Evolutionary conservation across 2,329 filamentous ascomycete species (phyloP).

Genomic region (Fusarium multiceps): DNA sequence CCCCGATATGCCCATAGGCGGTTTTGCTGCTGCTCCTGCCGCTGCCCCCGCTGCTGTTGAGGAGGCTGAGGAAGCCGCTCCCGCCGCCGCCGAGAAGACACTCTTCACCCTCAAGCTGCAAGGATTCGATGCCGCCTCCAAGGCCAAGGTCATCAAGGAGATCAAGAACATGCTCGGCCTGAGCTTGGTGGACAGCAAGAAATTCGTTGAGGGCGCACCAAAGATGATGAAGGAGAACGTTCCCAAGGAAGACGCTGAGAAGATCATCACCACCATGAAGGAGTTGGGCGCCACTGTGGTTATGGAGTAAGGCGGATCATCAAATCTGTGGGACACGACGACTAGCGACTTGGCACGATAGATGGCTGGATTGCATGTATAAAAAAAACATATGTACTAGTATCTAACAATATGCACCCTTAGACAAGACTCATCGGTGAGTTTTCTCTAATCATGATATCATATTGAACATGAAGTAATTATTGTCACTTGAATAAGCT

Average conservation of each 20-base stretch:
- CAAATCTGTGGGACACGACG: slow-evolving; percentile 28
- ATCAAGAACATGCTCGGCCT: slow-evolving; percentile 95
- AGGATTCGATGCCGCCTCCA: slow-evolving; percentile 86
- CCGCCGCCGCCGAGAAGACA: slow-evolving; percentile 92
- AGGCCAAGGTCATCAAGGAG: slow-evolving; percentile 99
- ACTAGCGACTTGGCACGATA: slow-evolving; percentile 48
- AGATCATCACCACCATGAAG: slow-evolving; percentile 96
- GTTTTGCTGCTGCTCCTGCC: slow-evolving; percentile 78
- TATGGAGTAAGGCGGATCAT: slow-evolving; percentile 78
- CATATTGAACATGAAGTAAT: slow-evolving; percentile 17
- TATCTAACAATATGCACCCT: slow-evolving; percentile 48
- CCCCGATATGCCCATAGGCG: slow-evolving; percentile 94
- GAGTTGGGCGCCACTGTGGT: slow-evolving; percentile 86
- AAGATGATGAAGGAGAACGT: slow-evolving; percentile 99
- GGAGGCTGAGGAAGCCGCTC: slow-evolving; percentile 89
- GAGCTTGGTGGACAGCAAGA: slow-evolving; percentile 99
- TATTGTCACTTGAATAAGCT: not conserved
- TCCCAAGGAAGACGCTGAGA: slow-evolving; percentile 98
- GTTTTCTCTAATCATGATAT: slow-evolving; percentile 34
- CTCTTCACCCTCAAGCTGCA: slow-evolving; percentile 96
- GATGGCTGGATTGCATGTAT: slow-evolving; percentile 53
- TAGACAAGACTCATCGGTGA: slow-evolving; percentile 30
- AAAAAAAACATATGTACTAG: slow-evolving; percentile 55
- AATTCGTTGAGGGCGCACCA: slow-evolving; percentile 97
- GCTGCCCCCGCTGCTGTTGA: slow-evolving; percentile 71